Base-by-base conservation (phyloP, 83 land plant species). In the Isoetes engelmannii region DNA sequence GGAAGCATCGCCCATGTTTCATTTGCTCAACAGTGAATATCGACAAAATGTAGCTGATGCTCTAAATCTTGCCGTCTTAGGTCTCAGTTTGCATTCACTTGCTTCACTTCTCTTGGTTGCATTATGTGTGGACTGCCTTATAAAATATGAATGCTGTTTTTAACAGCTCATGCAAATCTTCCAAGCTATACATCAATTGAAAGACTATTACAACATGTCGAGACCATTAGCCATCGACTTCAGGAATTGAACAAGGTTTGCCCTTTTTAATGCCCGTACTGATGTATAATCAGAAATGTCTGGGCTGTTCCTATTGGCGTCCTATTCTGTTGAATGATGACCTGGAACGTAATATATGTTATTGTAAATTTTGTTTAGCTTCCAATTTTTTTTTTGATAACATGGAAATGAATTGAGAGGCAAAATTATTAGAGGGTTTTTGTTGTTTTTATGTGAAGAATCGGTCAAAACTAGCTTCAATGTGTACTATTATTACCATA, bases 1-100 rank as follows among this genome's bases (percentile, higher is more conserved):
- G 45, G 97, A 88, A 67, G 88, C 83, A 54, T 94, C 99, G 19
- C 99, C 99, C 47, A 79, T 90, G 87, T 94, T 88, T 79, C 65
- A 81, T 68, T 75, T 88, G 6, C 73, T 90, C 17, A 86, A 88
- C 75, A 51, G 68, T 69, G 99, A 94, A 0, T 80, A 85, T 66
- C 71, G 97, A 54, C 93, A 94, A 67, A 80, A 63, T 65, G 85
- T 94, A 42, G 97, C 97, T 20, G 93, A 88, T 67, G 69, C 50
- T 45, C 70, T 94, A 67, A 94, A 94, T 71, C 75, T 77, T 68
- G 88, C 93, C 53, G 77, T 94, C 67, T 82, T 94, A 63, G 90
- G 99, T 90, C 60, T 48, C 75, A 71, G 45, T 44, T 44, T 51
- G 42, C 53, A 12, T 15, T 28, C 8, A 17, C 21, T 18, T 56